These are phyloP conservation scores for Vanilla planifolia DNA, from an alignment of 106 monocot genomes.

Conservation along the genomic window DNA sequence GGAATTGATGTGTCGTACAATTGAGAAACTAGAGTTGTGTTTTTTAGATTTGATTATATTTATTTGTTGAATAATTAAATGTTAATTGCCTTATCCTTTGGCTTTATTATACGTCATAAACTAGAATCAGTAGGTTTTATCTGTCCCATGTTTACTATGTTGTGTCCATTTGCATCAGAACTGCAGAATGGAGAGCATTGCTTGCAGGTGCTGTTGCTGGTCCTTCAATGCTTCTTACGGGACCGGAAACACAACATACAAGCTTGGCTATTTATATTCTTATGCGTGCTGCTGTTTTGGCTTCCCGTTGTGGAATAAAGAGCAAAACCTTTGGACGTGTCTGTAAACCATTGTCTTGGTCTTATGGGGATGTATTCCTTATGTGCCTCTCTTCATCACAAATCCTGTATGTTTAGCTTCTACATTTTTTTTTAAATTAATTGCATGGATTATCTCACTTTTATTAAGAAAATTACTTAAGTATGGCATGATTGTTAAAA, in stretches of 20 bases:
- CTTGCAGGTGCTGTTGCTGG: conserved; percentile 88
- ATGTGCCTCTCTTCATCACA: conserved; percentile 97
- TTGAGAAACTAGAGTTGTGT: too few relatives aligned
- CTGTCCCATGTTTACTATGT: background rate
- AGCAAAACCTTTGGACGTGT: conserved; percentile 80
- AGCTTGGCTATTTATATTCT: conserved; percentile 90
- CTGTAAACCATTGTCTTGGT: conserved; percentile 92
- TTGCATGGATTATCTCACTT: background rate
- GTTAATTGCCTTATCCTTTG: background rate
- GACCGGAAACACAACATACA: conserved; percentile 75
- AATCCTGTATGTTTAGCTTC: conserved; percentile 71
- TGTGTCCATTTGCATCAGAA: conserved; percentile 42
- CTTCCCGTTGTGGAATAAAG: conserved; percentile 97
- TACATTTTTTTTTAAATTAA: background rate
- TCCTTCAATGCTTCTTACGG: conserved; percentile 94
- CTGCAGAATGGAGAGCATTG: conserved; percentile 86
- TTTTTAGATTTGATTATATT: too few relatives aligned
- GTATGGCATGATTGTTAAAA: too few relatives aligned
- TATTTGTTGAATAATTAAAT: conserved; percentile 1
- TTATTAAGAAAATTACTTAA: too few relatives aligned
- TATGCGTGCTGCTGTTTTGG: conserved; percentile 85
- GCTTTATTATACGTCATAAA: background rate
- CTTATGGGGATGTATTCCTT: conserved; percentile 90
- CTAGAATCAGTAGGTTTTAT: background rate
- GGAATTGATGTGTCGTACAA: too few relatives aligned